Conservation (phyloP, 768 basidiomycete species). For the Fistulinella prunicolor region DNA sequence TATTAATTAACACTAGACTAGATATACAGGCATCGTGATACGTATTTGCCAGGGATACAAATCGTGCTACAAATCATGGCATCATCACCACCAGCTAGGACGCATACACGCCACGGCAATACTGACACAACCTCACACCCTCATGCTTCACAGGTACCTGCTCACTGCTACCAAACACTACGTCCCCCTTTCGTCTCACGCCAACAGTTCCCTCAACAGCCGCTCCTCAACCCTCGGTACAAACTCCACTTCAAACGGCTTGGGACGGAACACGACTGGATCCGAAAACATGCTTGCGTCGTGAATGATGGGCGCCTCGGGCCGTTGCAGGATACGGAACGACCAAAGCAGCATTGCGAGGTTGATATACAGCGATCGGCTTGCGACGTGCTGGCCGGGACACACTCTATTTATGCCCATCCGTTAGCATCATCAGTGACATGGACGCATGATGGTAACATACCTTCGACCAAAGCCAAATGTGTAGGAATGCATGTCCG, state of each 20-base stretch:
- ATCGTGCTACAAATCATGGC: no score
- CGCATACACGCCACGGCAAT: no score
- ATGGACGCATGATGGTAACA: no score
- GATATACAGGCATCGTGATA: no score
- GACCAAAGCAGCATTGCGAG: slow-evolving; percentile 61
- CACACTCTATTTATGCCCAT: slow-evolving; percentile 41
- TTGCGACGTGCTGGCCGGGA: slow-evolving; percentile 49
- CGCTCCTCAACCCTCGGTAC: slow-evolving; percentile 38
- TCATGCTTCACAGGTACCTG: no score
- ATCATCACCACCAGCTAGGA: no score
- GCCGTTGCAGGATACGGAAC: slow-evolving; percentile 50
- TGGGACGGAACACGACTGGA: slow-evolving; percentile 52
- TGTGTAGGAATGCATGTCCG: slow-evolving; percentile 45
- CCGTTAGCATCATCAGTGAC: no score
- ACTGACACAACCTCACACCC: no score
- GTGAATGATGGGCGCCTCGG: slow-evolving; percentile 50
- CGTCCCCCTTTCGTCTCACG: neutral
- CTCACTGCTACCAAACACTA: no score
- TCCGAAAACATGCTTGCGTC: slow-evolving; percentile 47
- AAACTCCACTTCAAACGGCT: slow-evolving; percentile 55
- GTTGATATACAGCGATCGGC: slow-evolving; percentile 55
- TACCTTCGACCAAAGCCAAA: neutral
- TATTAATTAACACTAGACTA: no score
- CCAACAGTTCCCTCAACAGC: slow-evolving; percentile 15
- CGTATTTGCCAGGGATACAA: no score